Evolutionary conservation across 148 eudicot species (phyloP).

Genomic region (Cornus florida): DNA sequence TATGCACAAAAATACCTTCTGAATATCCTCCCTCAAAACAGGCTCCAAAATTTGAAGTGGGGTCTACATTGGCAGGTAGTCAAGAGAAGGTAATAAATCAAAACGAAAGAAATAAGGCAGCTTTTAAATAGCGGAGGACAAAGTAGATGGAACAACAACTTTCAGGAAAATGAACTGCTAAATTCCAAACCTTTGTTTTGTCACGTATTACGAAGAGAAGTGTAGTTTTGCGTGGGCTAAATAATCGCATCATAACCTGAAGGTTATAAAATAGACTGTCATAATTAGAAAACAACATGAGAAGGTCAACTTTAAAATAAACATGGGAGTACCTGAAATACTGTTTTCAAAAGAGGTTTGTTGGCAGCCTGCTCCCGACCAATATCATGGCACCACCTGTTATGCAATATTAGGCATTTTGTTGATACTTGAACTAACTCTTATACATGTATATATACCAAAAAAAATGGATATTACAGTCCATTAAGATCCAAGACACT

Average conservation of each 20-base stretch:
- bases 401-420: background rate
- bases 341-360: slow-evolving; percentile 8
- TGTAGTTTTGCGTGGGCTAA: slow-evolving; percentile 51
- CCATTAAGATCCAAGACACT: background rate
- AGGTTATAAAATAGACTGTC: background rate
- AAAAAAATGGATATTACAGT: too few species aligned
- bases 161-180: background rate
- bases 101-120: background rate
- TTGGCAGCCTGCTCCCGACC: slow-evolving; percentile 61
- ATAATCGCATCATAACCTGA: slow-evolving; percentile 48
- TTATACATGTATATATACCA: background rate
- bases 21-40: slow-evolving; percentile 42
- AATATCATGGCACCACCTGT: slow-evolving; percentile 58
- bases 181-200: slow-evolving; percentile 42
- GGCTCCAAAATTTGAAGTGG: slow-evolving; percentile 40
- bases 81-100: slow-evolving; percentile 14
- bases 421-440: background rate
- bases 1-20: slow-evolving; percentile 30
- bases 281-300: too few species aligned
- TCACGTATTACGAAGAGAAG: slow-evolving; percentile 54
- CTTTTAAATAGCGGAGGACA: background rate
- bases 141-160: background rate
- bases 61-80: slow-evolving; percentile 21
- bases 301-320: too few species aligned
- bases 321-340: slow-evolving; percentile 37